These are phyloP conservation scores for Sporothrix globosa DNA, from an alignment of 2,329 filamentous ascomycete species.

Conservation along the genomic window DNA sequence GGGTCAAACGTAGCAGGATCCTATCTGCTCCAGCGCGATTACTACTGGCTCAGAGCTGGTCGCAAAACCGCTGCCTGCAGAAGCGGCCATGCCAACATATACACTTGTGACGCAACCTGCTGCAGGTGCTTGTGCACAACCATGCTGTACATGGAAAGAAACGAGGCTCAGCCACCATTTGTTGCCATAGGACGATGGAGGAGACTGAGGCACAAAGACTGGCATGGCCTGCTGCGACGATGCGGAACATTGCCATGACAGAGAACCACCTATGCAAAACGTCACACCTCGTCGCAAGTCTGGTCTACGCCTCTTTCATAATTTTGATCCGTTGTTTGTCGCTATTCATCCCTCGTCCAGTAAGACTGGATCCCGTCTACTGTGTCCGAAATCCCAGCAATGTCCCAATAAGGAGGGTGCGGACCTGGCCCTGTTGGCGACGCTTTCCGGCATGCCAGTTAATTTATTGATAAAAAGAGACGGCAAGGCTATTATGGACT, in stretches of 20 bases:
- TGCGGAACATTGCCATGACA: background rate
- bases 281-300: background rate
- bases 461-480: slow-evolving; percentile 8
- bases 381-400: background rate
- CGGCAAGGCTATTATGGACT: slow-evolving; percentile 1
- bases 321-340: background rate
- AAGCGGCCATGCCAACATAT: background rate
- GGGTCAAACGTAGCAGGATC: slow-evolving; percentile 1
- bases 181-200: background rate
- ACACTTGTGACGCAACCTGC: slow-evolving; percentile 2
- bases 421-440: slow-evolving; percentile 12
- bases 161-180: slow-evolving; percentile 7
- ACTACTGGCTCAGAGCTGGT: background rate
- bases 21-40: too few relatives aligned
- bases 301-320: background rate
- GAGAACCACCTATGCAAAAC: background rate
- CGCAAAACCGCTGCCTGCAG: background rate
- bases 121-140: background rate
- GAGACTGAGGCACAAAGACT: background rate
- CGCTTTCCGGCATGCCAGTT: slow-evolving; percentile 14
- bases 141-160: background rate
- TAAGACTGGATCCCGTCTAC: background rate
- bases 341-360: background rate
- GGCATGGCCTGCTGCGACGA: background rate
- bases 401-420: background rate